Percentiles rank a stretch among this genome's conserved stretches.
Conservation (phyloP, 2,329 filamentous ascomycete species). For the Apiospora aurea region DNA sequence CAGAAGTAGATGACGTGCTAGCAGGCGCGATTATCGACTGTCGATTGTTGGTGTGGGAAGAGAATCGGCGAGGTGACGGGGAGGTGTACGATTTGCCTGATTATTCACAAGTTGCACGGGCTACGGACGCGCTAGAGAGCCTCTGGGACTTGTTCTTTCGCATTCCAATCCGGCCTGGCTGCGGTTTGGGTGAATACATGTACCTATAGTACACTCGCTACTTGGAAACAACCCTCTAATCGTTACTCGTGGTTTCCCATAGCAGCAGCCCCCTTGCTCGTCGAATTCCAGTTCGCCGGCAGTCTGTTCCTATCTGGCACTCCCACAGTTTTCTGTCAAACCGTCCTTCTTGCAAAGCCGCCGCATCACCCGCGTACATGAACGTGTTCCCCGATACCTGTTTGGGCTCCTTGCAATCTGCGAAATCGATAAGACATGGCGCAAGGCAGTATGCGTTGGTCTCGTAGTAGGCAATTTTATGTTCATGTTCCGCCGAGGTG, state of each 20-base stretch:
- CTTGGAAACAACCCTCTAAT: not conserved
- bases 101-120: no score
- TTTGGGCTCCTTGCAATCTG: conserved; percentile 27
- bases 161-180: not conserved
- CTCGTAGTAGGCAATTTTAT: conserved; percentile 33
- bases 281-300: conserved; percentile 28
- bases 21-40: no score
- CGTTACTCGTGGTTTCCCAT: not conserved
- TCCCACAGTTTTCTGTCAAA: conserved; percentile 38
- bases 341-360: conserved; percentile 32
- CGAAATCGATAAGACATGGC: conserved; percentile 30
- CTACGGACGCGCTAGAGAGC: no score
- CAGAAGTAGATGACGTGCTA: no score
- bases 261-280: not conserved
- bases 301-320: conserved; percentile 32
- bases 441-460: conserved; percentile 31
- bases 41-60: no score
- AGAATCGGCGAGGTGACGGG: no score
- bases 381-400: conserved; percentile 35
- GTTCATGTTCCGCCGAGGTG: conserved; percentile 28
- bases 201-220: not conserved
- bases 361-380: conserved; percentile 38
- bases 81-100: no score
- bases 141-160: no score
- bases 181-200: not conserved